Evolutionary conservation across 2,329 filamentous ascomycete species (phyloP), one percentile per base, ranked within the genome.

Genomic region (Madurella mycetomatis): DNA sequence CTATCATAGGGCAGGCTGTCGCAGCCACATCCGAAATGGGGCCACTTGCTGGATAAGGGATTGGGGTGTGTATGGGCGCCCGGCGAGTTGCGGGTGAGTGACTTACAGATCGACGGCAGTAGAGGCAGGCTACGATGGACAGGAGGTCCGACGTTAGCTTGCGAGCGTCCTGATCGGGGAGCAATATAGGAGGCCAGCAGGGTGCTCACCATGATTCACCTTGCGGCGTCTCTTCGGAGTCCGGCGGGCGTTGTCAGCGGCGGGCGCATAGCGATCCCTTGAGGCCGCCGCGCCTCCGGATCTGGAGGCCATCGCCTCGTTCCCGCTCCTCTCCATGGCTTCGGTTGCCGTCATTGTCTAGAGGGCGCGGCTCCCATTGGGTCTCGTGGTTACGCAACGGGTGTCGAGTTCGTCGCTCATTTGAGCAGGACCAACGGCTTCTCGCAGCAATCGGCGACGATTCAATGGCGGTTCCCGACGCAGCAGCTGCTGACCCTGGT

Each of bases 21-120:
- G 43, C 47, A n/a, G 55, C 40, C 42, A 55, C 49, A 43, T 18
- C 48, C 32, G 51, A 44, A 32, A 41, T 45, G 37, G 49, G 51
- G 46, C 60, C 61, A 62, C 61, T 61, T 48, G 60, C 53, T 58
- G 50, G 55, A 50, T 57, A 60, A 57, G 57, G 53, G 54, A n/a
- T 50, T 32, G 37, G 52, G 41, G 49, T 34, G 31, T 37, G 30
- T 48, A 25, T 25, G 25, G 25, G 25, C 4, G 59, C 49, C 58
- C 46, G 49, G 49, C 50, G 55, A 50, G 57, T 50, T 53, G 56
- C 54, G 51, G 57, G 56, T n/a, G 45, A 60, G 70, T 68, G 65
- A 86, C 87, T 89, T 84, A 91, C 88, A 82, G 89, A 92, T 83
- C 88, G 84, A 73, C 88, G 86, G 76, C 88, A 92, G 75, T 92